These are phyloP conservation scores for Exobasidium rhododendri DNA, from an alignment of 1,284 basidiomycete genomes.

Conservation along the genomic window DNA sequence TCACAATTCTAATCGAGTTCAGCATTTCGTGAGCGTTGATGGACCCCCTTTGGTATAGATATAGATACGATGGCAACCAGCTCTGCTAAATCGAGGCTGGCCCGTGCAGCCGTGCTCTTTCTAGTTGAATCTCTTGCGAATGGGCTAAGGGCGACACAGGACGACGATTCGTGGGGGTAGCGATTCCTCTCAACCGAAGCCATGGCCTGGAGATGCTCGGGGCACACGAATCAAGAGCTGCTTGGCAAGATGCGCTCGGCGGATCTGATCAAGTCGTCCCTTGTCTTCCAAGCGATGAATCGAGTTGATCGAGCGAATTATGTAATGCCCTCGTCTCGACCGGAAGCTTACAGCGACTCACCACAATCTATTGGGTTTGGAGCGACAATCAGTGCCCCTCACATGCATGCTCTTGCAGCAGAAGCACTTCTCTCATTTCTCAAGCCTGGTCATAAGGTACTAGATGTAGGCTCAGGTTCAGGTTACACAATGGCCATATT, in stretches of 20 bases:
- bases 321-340: slow-evolving; percentile 56
- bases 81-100: too few species aligned
- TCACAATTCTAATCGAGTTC: too few species aligned
- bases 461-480: slow-evolving; percentile 63
- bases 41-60: too few species aligned
- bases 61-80: too few species aligned
- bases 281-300: slow-evolving; percentile 36
- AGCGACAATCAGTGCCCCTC: slow-evolving; percentile 85
- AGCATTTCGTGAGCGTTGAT: too few species aligned
- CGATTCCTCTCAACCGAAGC: too few species aligned
- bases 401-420: slow-evolving; percentile 77
- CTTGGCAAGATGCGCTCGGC: slow-evolving; percentile 65
- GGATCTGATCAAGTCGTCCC: slow-evolving; percentile 59
- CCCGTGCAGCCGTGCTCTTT: too few species aligned
- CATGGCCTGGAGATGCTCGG: slow-evolving; percentile 80
- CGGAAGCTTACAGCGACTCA: slow-evolving; percentile 67
- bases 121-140: too few species aligned
- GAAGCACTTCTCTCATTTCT: slow-evolving; percentile 72
- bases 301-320: slow-evolving; percentile 60
- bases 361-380: slow-evolving; percentile 78
- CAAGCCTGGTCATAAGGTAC: slow-evolving; percentile 67
- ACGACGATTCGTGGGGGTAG: too few species aligned
- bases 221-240: slow-evolving; percentile 68
- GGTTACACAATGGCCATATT: slow-evolving; percentile 50
- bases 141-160: too few species aligned